phyloP scores from a whole-genome alignment of 2,329 filamentous ascomycete species.

The Plectosphaerella cucumerina region DNA sequence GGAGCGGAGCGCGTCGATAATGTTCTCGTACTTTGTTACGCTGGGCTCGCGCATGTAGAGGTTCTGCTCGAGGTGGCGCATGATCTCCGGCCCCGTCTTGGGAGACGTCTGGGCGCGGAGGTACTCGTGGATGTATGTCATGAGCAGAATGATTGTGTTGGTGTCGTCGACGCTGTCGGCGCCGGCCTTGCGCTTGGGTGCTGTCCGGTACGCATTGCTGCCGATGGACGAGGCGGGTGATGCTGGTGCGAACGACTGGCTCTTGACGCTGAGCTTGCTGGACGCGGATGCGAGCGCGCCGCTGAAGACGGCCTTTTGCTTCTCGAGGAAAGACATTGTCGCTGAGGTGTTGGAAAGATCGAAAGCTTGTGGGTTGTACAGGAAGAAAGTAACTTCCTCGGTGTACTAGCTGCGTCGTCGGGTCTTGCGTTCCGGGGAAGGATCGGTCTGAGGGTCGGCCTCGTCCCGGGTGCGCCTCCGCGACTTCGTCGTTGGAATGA shows the following conservation, averaged over 20 bases:
- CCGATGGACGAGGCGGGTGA: constrained; percentile 59
- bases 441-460: too few relatives aligned
- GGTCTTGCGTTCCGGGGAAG: too few relatives aligned
- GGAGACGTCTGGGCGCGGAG: constrained; percentile 67
- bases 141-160: constrained; percentile 22
- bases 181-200: constrained; percentile 60
- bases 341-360: constrained; percentile 10
- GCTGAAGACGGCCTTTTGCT: constrained; percentile 59
- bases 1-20: constrained; percentile 64
- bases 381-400: too few relatives aligned
- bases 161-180: constrained; percentile 34
- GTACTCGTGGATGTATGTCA: constrained; percentile 81
- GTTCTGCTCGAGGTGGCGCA: constrained; percentile 74
- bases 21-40: constrained; percentile 33
- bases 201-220: constrained; percentile 49
- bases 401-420: too few relatives aligned
- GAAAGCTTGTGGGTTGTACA: too few relatives aligned
- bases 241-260: constrained; percentile 47
- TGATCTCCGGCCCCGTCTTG: constrained; percentile 70
- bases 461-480: too few relatives aligned
- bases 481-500: too few relatives aligned
- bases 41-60: constrained; percentile 40
- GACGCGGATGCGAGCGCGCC: constrained; percentile 60
- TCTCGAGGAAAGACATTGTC: constrained; percentile 62
- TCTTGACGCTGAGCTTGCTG: constrained; percentile 53